These are phyloP conservation scores for Lactarius tabidus DNA, from an alignment of 768 basidiomycete species.

Conservation along the genomic window DNA sequence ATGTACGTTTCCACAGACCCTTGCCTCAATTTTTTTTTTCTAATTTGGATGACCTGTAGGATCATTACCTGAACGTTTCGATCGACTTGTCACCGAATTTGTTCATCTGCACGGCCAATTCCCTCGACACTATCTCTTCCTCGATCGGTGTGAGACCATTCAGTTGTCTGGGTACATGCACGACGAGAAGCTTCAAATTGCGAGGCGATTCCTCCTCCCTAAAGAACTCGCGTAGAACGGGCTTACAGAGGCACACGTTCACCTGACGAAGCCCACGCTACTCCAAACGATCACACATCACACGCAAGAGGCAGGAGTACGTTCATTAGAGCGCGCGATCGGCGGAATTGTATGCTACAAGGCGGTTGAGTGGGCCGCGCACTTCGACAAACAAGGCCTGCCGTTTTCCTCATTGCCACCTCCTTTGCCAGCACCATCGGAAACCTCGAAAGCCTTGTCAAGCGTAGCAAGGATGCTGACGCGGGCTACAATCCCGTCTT, in stretches of 20 bases:
- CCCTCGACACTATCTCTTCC: constrained; percentile 84
- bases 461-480: neutral
- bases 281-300: constrained; percentile 72
- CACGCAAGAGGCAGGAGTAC: constrained; percentile 91
- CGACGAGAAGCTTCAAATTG: no score
- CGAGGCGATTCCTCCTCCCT: constrained; percentile 79
- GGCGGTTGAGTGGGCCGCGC: constrained; percentile 86
- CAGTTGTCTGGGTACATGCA: constrained; percentile 83
- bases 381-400: constrained; percentile 40
- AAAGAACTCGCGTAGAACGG: constrained; percentile 84
- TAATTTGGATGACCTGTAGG: constrained; percentile 39
- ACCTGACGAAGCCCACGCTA: constrained; percentile 65
- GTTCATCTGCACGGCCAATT: constrained; percentile 92
- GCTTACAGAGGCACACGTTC: constrained; percentile 54
- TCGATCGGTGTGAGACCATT: constrained; percentile 88
- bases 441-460: neutral
- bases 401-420: constrained; percentile 20
- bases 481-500: constrained; percentile 55
- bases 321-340: constrained; percentile 81
- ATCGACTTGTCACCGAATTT: constrained; percentile 84
- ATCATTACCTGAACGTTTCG: constrained; percentile 89
- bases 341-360: no score
- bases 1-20: constrained; percentile 41
- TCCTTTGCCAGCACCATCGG: neutral
- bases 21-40: neutral